Conservation (phyloP, 176 grass and related monocot species). For the Paspalum notatum region DNA sequence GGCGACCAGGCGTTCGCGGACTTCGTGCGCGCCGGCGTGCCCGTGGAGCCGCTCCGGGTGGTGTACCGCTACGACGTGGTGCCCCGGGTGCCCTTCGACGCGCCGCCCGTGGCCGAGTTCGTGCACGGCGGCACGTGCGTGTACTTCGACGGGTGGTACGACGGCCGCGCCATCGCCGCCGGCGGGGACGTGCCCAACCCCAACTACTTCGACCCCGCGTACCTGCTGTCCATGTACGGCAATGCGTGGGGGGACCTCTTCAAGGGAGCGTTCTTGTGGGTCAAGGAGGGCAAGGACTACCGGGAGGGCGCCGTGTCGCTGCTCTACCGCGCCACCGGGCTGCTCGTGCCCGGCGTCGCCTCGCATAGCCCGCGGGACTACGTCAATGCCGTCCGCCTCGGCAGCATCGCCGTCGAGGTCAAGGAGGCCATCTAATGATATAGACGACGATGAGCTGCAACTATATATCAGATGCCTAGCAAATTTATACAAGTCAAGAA, state of each 20-base stretch:
- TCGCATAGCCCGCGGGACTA: conserved; percentile 80
- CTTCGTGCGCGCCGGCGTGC: conserved; percentile 18
- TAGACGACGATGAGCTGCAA: background rate
- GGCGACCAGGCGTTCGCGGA: conserved; percentile 52
- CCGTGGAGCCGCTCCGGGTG: conserved; percentile 24
- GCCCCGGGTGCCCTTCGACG: conserved; percentile 68
- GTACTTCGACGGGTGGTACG: conserved; percentile 78
- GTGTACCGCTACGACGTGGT: conserved; percentile 90
- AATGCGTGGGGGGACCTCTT: conserved; percentile 59
- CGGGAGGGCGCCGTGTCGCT: conserved; percentile 55
- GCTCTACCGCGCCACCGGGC: conserved; percentile 48
- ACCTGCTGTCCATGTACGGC: conserved; percentile 49
- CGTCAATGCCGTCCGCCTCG: conserved; percentile 63
- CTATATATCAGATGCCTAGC: no score
- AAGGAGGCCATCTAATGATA: conserved; percentile 21
- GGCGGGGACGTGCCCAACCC: conserved; percentile 65
- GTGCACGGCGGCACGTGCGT: conserved; percentile 58
- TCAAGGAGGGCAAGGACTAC: conserved; percentile 55
- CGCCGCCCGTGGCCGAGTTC: conserved; percentile 39
- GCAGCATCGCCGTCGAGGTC: background rate
- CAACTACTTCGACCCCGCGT: conserved; percentile 68
- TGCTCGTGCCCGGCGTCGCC: conserved; percentile 57
- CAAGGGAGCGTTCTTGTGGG: conserved; percentile 53
- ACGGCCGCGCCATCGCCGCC: conserved; percentile 37
- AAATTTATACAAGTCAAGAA: no score